Conservation (phyloP, 768 basidiomycete species). For the Amanita thiersii region DNA sequence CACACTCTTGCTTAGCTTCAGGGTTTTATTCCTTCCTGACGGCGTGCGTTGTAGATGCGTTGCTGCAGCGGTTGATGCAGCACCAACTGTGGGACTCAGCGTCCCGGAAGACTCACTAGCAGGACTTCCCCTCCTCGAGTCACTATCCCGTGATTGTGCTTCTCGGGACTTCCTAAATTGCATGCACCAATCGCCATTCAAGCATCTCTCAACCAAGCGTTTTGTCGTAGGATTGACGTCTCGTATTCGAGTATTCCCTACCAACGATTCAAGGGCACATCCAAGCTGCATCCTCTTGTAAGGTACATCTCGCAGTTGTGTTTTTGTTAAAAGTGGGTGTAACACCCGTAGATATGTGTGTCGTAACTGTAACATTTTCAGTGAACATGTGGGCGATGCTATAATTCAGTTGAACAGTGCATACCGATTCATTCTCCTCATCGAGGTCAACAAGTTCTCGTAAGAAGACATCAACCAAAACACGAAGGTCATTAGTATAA, state of each 20-base stretch:
- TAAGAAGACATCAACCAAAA: constrained; percentile 96
- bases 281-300: constrained; percentile 93
- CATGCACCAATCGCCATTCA: constrained; percentile 82
- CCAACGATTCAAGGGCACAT: constrained; percentile 69
- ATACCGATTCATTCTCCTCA: constrained; percentile 87
- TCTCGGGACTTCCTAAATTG: constrained; percentile 49
- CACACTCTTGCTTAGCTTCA: constrained; percentile 62
- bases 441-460: constrained; percentile 87
- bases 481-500: constrained; percentile 95
- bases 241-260: constrained; percentile 65
- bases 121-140: constrained; percentile 3
- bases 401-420: constrained; percentile 16
- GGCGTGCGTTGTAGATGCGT: constrained; percentile 26
- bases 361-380: constrained; percentile 52
- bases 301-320: constrained; percentile 74
- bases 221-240: constrained; percentile 84
- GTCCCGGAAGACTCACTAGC: constrained; percentile 17
- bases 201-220: constrained; percentile 86
- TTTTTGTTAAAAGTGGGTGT: constrained; percentile 90
- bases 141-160: constrained; percentile 12
- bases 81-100: constrained; percentile 33
- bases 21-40: constrained; percentile 29
- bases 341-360: constrained; percentile 97
- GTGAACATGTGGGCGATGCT: constrained; percentile 5
- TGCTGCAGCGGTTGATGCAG: constrained; percentile 26